Percentiles rank a stretch among this genome's conserved stretches.
phyloP scores from a whole-genome alignment of 129 eudicot species.

The Artemisia argyi region DNA sequence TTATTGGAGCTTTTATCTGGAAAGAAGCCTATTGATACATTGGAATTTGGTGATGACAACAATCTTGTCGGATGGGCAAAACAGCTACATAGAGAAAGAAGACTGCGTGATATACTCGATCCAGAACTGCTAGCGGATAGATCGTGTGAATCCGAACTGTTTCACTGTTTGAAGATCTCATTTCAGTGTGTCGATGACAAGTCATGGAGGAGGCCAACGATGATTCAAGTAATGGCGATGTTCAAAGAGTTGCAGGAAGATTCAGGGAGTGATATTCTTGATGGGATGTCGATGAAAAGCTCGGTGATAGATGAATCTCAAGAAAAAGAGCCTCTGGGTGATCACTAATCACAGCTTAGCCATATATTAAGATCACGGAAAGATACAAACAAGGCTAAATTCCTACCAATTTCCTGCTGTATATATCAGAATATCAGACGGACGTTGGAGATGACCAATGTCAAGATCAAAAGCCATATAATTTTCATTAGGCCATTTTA shows the following conservation, averaged over 20 bases:
- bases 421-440: slow-evolving; percentile 44
- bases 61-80: slow-evolving; percentile 94
- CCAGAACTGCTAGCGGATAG: slow-evolving; percentile 48
- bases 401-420: slow-evolving; percentile 34
- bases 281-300: slow-evolving; percentile 69
- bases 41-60: slow-evolving; percentile 76
- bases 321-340: slow-evolving; percentile 51
- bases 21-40: slow-evolving; percentile 67
- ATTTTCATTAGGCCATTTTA: slow-evolving; percentile 16
- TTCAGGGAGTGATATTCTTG: slow-evolving; percentile 81
- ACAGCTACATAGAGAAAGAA: slow-evolving; percentile 56
- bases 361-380: slow-evolving; percentile 1
- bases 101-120: slow-evolving; percentile 60
- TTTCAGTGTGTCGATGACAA: slow-evolving; percentile 84
- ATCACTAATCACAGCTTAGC: slow-evolving; percentile 28
- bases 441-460: neutral
- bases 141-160: slow-evolving; percentile 57
- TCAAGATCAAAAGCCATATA: slow-evolving; percentile 13
- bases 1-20: slow-evolving; percentile 76
- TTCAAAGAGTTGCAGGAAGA: slow-evolving; percentile 76
- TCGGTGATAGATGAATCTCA: slow-evolving; percentile 77
- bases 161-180: slow-evolving; percentile 67
- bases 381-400: neutral
- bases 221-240: slow-evolving; percentile 94
- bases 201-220: slow-evolving; percentile 69